Evolutionary conservation across 306 rosid genomes (phyloP).

Genomic region (Quercus aquifolioides): DNA sequence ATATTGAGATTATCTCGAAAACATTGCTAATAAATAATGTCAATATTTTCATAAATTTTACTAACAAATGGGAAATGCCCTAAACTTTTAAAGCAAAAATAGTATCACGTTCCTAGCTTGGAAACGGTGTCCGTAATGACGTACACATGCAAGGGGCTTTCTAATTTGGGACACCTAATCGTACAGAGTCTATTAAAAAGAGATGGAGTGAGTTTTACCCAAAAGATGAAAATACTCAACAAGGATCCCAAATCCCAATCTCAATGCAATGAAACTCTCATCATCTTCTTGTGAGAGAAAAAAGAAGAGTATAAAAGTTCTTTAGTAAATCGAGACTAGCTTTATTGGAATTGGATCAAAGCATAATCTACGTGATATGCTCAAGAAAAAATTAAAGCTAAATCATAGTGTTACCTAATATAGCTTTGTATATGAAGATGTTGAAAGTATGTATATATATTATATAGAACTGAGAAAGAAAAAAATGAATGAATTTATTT

Average conservation of each 20-base stretch:
- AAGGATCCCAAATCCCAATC: background rate
- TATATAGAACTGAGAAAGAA: too few relatives aligned
- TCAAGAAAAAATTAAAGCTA: background rate
- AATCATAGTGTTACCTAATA: too few relatives aligned
- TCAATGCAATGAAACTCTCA: background rate
- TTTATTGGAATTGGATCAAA: background rate
- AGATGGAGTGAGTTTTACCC: background rate
- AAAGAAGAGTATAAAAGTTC: background rate
- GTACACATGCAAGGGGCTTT: background rate
- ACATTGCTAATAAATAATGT: too few relatives aligned
- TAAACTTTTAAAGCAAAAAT: too few relatives aligned
- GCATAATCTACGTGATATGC: background rate
- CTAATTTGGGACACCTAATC: background rate
- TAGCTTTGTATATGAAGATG: too few relatives aligned
- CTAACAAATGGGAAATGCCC: too few relatives aligned
- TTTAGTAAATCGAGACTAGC: background rate
- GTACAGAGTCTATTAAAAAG: background rate
- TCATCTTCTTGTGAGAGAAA: background rate
- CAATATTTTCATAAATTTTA: too few relatives aligned
- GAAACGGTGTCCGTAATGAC: background rate
- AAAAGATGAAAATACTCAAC: background rate
- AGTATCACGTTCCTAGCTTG: too few relatives aligned
- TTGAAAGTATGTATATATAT: too few relatives aligned
- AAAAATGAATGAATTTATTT: too few relatives aligned
- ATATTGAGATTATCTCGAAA: too few relatives aligned